phyloP scores from a whole-genome alignment of 352 stramenopile genomes.

The Phytophthora uliginosa region DNA sequence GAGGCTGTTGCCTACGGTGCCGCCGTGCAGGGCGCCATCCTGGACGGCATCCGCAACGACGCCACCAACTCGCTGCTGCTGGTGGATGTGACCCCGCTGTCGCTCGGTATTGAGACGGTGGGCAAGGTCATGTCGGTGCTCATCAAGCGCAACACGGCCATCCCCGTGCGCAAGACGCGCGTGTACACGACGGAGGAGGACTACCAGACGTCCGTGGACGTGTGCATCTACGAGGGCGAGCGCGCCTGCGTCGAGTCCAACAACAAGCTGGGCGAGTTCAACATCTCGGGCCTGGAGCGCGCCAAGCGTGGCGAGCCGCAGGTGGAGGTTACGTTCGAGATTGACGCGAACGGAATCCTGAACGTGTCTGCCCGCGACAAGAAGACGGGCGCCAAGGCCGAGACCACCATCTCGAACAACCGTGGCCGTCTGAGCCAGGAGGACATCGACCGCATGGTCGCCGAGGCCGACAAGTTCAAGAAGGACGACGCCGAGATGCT shows the following conservation, averaged over 20 bases:
- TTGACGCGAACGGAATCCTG: conserved; percentile 95
- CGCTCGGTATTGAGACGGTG: conserved; percentile 90
- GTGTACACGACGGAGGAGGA: conserved; percentile 79
- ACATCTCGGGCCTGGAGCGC: conserved; percentile 90
- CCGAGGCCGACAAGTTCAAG: conserved; percentile 80
- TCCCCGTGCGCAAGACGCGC: conserved; percentile 87
- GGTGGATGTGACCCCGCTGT: conserved; percentile 92
- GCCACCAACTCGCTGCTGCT: conserved; percentile 90
- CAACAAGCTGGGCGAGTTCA: conserved; percentile 95
- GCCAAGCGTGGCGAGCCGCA: conserved; percentile 92
- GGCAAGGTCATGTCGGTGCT: conserved; percentile 92
- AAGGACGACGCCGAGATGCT: conserved; percentile 81
- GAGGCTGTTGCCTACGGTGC: conserved; percentile 87
- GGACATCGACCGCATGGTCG: conserved; percentile 80
- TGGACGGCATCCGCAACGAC: conserved; percentile 75
- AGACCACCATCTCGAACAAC: conserved; percentile 85
- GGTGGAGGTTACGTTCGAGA: conserved; percentile 92
- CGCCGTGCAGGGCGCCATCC: conserved; percentile 70
- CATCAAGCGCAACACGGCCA: conserved; percentile 91
- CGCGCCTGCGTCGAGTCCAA: conserved; percentile 90
- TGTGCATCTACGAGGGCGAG: conserved; percentile 93
- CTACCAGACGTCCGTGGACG: conserved; percentile 89
- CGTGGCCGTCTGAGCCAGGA: conserved; percentile 73
- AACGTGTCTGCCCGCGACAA: conserved; percentile 92
- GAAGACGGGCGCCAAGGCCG: conserved; percentile 72